A percentile compares a stretch with the other conserved stretches of the same genome.
Conservation (phyloP, 192 early-diverging fungal species). For the Phlyctochytrium arcticum region DNA sequence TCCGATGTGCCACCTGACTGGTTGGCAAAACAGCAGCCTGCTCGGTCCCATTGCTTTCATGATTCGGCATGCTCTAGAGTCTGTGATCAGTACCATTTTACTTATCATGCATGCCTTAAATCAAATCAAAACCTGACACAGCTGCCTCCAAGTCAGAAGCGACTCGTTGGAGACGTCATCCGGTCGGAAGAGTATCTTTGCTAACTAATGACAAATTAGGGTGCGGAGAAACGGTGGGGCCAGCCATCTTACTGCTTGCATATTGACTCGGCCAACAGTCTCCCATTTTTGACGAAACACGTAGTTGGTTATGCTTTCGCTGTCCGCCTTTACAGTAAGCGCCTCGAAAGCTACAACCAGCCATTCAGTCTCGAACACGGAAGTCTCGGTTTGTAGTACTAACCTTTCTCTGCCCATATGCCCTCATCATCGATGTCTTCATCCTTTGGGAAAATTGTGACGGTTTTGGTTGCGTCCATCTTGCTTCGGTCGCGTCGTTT, state of each 20-base stretch:
- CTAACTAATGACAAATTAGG: background rate
- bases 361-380: background rate
- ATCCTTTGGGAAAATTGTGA: background rate
- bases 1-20: background rate
- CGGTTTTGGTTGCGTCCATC: background rate
- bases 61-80: too few relatives aligned
- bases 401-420: conserved; percentile 13
- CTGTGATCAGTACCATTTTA: too few relatives aligned
- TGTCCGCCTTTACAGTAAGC: conserved; percentile 2
- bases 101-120: too few relatives aligned
- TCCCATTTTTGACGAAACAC: background rate
- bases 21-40: background rate
- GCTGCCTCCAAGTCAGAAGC: too few relatives aligned
- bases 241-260: background rate
- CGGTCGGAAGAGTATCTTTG: background rate
- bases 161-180: background rate
- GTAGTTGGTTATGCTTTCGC: background rate
- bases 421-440: conserved; percentile 15
- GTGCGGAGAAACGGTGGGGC: background rate
- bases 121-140: too few relatives aligned
- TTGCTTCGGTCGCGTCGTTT: background rate
- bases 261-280: background rate
- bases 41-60: background rate
- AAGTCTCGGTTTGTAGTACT: background rate
- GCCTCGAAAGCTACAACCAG: conserved; percentile 4